Conservation (phyloP, 2,329 filamentous ascomycete species). For the Scedosporium boydii region DNA sequence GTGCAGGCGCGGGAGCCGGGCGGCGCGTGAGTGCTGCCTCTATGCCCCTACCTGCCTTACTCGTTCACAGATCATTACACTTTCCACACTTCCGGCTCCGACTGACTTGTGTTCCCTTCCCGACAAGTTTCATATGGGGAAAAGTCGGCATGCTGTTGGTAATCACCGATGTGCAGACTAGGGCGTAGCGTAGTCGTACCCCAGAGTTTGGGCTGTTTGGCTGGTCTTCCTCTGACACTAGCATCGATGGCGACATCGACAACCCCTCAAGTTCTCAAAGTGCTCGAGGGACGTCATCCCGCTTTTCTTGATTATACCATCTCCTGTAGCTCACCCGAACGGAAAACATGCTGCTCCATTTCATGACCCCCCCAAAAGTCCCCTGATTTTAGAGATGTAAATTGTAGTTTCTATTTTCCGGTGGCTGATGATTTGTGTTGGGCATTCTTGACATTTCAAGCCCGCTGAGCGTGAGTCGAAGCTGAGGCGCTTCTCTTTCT, state of each 20-base stretch:
- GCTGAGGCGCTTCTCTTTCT: too few species aligned
- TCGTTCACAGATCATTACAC: too few species aligned
- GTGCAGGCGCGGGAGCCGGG: too few species aligned
- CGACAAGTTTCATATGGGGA: not conserved
- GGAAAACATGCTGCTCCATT: not conserved
- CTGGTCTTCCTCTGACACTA: not conserved
- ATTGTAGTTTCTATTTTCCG: not conserved
- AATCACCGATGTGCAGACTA: too few species aligned
- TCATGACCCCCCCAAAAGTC: not conserved
- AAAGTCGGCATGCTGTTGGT: too few species aligned
- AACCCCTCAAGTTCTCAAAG: slow-evolving; percentile 10
- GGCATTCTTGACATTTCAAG: not conserved
- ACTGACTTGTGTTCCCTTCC: too few species aligned
- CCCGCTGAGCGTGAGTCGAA: not conserved
- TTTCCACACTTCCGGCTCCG: too few species aligned
- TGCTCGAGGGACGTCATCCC: slow-evolving; percentile 4
- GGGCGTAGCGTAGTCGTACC: too few species aligned
- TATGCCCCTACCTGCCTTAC: too few species aligned
- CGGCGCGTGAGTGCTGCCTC: too few species aligned
- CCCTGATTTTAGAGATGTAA: not conserved
- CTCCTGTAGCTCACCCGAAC: not conserved
- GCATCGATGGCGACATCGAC: slow-evolving; percentile 18
- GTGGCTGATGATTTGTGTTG: not conserved
- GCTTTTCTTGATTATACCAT: not conserved
- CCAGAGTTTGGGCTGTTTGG: too few species aligned